These are phyloP conservation scores for Salicornia ramosissima DNA, from an alignment of 148 eudicot genomes.

Conservation along the genomic window DNA sequence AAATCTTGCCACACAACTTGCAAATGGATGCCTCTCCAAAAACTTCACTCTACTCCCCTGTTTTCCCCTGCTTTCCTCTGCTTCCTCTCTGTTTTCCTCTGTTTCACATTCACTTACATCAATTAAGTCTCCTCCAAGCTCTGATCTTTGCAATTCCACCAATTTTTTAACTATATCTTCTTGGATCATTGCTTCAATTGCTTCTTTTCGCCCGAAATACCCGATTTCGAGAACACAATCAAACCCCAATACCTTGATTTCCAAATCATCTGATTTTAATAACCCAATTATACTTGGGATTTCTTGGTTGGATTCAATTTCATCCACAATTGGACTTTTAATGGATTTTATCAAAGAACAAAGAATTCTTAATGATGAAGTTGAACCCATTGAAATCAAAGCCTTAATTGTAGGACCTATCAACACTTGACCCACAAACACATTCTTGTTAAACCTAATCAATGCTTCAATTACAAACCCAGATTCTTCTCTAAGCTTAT, in stretches of 20 bases:
- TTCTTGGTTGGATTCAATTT: constrained; percentile 48
- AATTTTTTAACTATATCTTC: constrained; percentile 46
- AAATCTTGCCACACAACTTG: constrained; percentile 71
- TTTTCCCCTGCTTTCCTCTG: constrained; percentile 7
- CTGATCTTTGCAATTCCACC: constrained; percentile 66
- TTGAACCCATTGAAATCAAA: constrained; percentile 40
- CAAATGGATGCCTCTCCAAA: constrained; percentile 55
- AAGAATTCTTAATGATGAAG: constrained; percentile 39
- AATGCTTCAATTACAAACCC: constrained; percentile 47
- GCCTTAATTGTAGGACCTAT: constrained; percentile 49
- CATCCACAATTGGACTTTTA: constrained; percentile 74
- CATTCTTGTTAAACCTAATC: constrained; percentile 72
- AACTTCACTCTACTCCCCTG: constrained; percentile 34
- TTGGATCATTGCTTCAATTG: constrained; percentile 67
- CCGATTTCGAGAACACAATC: constrained; percentile 74
- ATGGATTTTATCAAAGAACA: constrained; percentile 55
- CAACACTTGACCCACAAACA: constrained; percentile 68
- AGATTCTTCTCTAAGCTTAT: constrained; percentile 40
- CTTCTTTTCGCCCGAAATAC: constrained; percentile 79
- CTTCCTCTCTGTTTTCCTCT: constrained; percentile 21
- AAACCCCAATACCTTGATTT: constrained; percentile 34
- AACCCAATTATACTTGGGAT: constrained; percentile 37
- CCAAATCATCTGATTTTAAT: constrained; percentile 30
- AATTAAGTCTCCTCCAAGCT: constrained; percentile 59
- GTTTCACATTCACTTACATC: constrained; percentile 42